Evolutionary conservation across 2,329 filamentous ascomycete species (phyloP).

Genomic region (Aurifilum marmelostoma): DNA sequence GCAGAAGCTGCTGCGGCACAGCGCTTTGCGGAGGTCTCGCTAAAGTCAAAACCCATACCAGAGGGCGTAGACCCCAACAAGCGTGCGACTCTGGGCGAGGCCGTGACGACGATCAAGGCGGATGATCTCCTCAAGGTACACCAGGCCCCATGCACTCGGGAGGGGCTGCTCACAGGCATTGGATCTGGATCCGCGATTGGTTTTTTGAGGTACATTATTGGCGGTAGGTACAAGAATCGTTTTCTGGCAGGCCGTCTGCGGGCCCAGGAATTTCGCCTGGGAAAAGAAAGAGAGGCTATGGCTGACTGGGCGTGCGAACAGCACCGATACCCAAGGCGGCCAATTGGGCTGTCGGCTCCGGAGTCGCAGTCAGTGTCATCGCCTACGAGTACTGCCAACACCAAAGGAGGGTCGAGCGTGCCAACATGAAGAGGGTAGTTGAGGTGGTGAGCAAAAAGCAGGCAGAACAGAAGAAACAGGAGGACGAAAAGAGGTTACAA

Average conservation of each 20-base stretch:
- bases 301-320: not conserved
- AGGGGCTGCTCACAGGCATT: conserved; percentile 83
- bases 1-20: conserved; percentile 27
- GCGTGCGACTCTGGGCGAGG: conserved; percentile 56
- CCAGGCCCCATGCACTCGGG: conserved; percentile 80
- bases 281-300: not conserved
- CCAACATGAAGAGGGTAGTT: conserved; percentile 82
- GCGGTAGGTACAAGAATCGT: conserved; percentile 55
- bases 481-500: conserved; percentile 51
- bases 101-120: conserved; percentile 66
- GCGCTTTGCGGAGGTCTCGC: conserved; percentile 29
- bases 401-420: conserved; percentile 71
- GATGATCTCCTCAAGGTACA: conserved; percentile 74
- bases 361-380: conserved; percentile 68
- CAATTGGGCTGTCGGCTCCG: conserved; percentile 85
- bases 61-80: conserved; percentile 28
- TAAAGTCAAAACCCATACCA: conserved; percentile 27
- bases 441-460: conserved; percentile 79
- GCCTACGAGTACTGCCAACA: conserved; percentile 87
- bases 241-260: not conserved
- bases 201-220: conserved; percentile 71
- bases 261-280: not conserved
- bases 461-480: conserved; percentile 55
- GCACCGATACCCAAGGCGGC: conserved; percentile 68
- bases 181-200: conserved; percentile 77